These are phyloP conservation scores for Paracamarosporium sp. DNA, from an alignment of 2,329 filamentous ascomycete species.

Conservation along the genomic window DNA sequence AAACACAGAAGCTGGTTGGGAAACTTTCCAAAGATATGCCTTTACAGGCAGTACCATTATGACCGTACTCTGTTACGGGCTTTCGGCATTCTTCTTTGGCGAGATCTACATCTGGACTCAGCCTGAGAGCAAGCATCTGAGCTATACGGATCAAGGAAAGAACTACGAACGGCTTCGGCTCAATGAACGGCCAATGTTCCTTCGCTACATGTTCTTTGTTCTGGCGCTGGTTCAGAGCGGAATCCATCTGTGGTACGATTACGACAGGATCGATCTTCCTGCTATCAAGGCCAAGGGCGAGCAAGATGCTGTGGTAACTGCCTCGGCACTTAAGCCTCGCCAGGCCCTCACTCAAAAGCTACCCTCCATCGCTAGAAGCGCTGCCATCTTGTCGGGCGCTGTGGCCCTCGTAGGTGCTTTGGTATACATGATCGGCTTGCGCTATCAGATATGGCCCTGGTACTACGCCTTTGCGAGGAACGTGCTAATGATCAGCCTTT, in stretches of 20 bases:
- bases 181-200: slow-evolving; percentile 86
- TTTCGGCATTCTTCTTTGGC: slow-evolving; percentile 81
- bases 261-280: slow-evolving; percentile 69
- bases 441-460: slow-evolving; percentile 50
- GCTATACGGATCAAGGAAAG: slow-evolving; percentile 74
- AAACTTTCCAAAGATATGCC: slow-evolving; percentile 67
- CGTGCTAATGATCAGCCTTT: slow-evolving; percentile 80
- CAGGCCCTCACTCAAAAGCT: slow-evolving; percentile 28
- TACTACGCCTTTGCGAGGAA: slow-evolving; percentile 59
- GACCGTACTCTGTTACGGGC: slow-evolving; percentile 76
- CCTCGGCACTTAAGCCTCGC: slow-evolving; percentile 19
- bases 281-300: slow-evolving; percentile 33
- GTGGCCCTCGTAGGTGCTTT: slow-evolving; percentile 47
- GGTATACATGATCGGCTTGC: slow-evolving; percentile 38
- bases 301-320: slow-evolving; percentile 14
- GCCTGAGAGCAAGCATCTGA: slow-evolving; percentile 66
- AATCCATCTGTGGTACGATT: slow-evolving; percentile 74
- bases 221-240: slow-evolving; percentile 74
- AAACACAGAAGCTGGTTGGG: slow-evolving; percentile 72
- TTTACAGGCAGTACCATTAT: slow-evolving; percentile 68
- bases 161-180: slow-evolving; percentile 73
- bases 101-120: slow-evolving; percentile 81
- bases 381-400: slow-evolving; percentile 52
- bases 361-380: slow-evolving; percentile 20
- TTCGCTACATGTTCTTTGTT: slow-evolving; percentile 72